Evolutionary conservation across 2,329 filamentous ascomycete species (phyloP).

Genomic region (Alternaria consortialis): DNA sequence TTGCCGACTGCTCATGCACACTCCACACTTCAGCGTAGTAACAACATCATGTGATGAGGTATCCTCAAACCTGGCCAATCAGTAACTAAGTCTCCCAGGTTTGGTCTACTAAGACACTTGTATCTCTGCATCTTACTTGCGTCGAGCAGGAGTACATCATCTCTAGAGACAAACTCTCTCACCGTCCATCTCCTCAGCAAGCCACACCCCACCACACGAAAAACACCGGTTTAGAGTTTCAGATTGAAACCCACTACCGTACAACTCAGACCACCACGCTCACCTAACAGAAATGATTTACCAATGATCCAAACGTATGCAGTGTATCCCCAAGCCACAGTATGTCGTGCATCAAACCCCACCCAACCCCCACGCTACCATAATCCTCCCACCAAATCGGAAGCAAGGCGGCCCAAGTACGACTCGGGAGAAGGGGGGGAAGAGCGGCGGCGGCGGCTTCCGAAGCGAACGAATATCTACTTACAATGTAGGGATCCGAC

Average conservation of each 20-base stretch:
- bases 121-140: neutral
- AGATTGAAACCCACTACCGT: neutral
- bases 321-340: neutral
- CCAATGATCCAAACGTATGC: neutral
- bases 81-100: neutral
- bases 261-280: neutral
- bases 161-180: neutral
- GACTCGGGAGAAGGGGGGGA: neutral
- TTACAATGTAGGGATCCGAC: neutral
- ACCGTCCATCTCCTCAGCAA: neutral
- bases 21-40: neutral
- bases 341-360: neutral
- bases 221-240: constrained; percentile 3
- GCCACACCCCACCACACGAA: neutral
- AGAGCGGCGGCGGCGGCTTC: neutral
- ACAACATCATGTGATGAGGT: neutral
- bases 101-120: neutral
- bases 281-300: neutral
- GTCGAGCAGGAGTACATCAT: neutral
- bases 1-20: neutral
- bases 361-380: neutral
- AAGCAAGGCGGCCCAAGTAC: constrained; percentile 12
- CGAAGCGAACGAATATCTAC: neutral
- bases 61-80: neutral
- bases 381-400: neutral